Evolutionary conservation across 495 filamentous ascomycete species (phyloP).

Genomic region (Neurospora intermedia): DNA sequence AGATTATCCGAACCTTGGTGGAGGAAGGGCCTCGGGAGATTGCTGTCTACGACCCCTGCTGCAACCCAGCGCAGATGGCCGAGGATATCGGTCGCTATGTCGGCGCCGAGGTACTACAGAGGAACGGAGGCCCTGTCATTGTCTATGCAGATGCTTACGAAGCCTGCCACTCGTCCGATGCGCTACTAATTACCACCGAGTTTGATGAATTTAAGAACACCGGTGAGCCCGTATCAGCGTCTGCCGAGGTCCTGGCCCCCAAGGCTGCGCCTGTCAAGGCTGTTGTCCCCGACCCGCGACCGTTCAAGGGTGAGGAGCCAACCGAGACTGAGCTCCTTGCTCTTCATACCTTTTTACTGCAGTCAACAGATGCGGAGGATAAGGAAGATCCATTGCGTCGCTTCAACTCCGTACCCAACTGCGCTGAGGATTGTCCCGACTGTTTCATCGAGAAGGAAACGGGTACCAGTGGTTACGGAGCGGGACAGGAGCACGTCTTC

Average conservation of each 20-base stretch:
- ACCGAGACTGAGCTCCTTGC: slow-evolving; percentile 27
- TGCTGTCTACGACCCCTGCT: slow-evolving; percentile 64
- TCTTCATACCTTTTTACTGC: slow-evolving; percentile 20
- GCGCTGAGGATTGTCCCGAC: slow-evolving; percentile 26
- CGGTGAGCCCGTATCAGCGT: background rate
- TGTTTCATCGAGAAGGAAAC: slow-evolving; percentile 21
- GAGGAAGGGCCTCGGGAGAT: slow-evolving; percentile 51
- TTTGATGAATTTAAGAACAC: slow-evolving; percentile 50
- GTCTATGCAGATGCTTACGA: slow-evolving; percentile 37
- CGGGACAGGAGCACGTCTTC: slow-evolving; percentile 15
- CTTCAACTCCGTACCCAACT: slow-evolving; percentile 24
- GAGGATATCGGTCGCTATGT: slow-evolving; percentile 31
- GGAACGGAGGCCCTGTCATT: slow-evolving; percentile 24
- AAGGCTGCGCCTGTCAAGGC: slow-evolving; percentile 2
- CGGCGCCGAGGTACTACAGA: slow-evolving; percentile 18
- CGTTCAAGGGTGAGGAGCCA: slow-evolving; percentile 8
- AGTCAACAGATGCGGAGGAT: background rate
- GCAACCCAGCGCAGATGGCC: slow-evolving; percentile 28
- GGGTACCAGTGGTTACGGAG: slow-evolving; percentile 14
- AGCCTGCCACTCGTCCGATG: slow-evolving; percentile 42
- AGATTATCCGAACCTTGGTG: slow-evolving; percentile 50
- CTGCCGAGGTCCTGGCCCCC: background rate
- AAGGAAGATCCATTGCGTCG: slow-evolving; percentile 17
- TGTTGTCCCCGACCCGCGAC: slow-evolving; percentile 1
- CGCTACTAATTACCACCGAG: slow-evolving; percentile 52